phyloP scores from a whole-genome alignment of 305 asterid species.

The Coffea humblotiana region DNA sequence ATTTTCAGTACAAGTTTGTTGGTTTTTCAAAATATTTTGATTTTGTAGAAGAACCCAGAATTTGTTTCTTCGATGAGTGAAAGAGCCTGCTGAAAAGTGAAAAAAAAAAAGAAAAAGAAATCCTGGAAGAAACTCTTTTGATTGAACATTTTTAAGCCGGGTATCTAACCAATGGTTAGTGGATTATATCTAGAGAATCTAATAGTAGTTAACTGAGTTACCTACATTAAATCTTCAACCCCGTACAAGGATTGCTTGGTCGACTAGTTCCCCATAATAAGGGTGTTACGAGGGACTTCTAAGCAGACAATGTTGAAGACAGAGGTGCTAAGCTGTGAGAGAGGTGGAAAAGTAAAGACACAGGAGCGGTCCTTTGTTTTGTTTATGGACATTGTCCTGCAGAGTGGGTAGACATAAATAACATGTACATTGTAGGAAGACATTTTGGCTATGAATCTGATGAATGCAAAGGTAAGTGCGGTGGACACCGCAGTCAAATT shows the following conservation, averaged over 20 bases:
- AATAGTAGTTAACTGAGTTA: not conserved
- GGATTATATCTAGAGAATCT: not conserved
- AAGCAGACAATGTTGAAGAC: not conserved
- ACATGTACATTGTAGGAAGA: constrained; percentile 23
- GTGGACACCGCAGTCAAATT: not conserved
- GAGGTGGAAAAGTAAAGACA: constrained; percentile 45
- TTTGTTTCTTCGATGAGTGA: not conserved
- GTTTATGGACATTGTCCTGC: constrained; percentile 34
- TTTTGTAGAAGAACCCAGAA: not conserved
- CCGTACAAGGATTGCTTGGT: not conserved
- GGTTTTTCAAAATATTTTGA: not conserved
- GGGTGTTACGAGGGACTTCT: no score
- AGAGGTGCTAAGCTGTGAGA: not conserved
- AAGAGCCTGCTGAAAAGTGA: not conserved
- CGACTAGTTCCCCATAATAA: no score
- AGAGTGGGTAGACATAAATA: constrained; percentile 24
- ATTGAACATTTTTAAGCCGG: not conserved
- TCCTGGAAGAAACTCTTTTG: not conserved
- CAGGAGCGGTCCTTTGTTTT: constrained; percentile 38
- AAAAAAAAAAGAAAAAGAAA: not conserved
- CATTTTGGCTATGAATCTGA: constrained; percentile 18
- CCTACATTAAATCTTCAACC: not conserved
- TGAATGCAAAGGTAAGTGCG: constrained; percentile 13
- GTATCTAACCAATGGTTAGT: not conserved
- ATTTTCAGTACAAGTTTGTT: not conserved